Percentiles rank a stretch among this genome's conserved stretches.
These are phyloP conservation scores for Ogataea hybrid DNA, from an alignment of 1,139 yeast species.

Conservation along the genomic window DNA sequence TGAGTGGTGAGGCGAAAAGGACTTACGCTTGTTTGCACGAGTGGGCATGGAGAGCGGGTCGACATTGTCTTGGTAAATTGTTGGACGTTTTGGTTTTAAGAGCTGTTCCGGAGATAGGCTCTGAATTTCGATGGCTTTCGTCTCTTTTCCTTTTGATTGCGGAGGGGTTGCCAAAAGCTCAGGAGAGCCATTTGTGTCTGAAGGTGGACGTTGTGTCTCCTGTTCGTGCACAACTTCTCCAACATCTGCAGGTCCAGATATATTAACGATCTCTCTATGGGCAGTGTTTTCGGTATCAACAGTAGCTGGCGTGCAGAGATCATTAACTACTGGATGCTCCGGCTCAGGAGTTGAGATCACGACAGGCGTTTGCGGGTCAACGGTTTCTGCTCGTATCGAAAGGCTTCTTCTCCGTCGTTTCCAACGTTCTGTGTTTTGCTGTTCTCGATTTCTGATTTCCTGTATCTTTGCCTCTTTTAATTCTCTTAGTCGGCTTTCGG, in stretches of 20 bases:
- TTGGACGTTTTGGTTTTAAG: slow-evolving; percentile 12
- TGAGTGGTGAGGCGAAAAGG: too few relatives aligned
- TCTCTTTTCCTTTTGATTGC: slow-evolving; percentile 13
- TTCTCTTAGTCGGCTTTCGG: slow-evolving; percentile 8
- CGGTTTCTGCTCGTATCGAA: slow-evolving; percentile 1
- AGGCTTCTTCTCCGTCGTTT: slow-evolving; percentile 14
- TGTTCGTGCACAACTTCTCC: too few relatives aligned
- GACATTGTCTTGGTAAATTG: slow-evolving; percentile 30
- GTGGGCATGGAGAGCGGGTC: slow-evolving; percentile 37
- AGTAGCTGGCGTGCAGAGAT: slow-evolving; percentile 5
- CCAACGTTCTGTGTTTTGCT: slow-evolving; percentile 4
- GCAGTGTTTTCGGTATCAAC: not conserved
- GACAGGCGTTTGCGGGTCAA: slow-evolving; percentile 7
- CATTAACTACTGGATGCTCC: not conserved
- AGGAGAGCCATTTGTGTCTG: slow-evolving; percentile 3
- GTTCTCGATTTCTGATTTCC: slow-evolving; percentile 10
- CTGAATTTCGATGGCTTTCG: slow-evolving; percentile 9
- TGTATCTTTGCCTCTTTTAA: slow-evolving; percentile 17
- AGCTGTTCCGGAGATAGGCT: slow-evolving; percentile 14
- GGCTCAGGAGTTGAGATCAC: slow-evolving; percentile 12
- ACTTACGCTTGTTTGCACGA: slow-evolving; percentile 21
- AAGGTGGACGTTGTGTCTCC: too few relatives aligned
- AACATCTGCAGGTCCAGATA: not conserved
- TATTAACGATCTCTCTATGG: not conserved
- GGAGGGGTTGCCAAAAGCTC: slow-evolving; percentile 31